These are phyloP conservation scores for Suhomyces bolitotheri DNA, from an alignment of 1,139 yeast species.

Conservation along the genomic window DNA sequence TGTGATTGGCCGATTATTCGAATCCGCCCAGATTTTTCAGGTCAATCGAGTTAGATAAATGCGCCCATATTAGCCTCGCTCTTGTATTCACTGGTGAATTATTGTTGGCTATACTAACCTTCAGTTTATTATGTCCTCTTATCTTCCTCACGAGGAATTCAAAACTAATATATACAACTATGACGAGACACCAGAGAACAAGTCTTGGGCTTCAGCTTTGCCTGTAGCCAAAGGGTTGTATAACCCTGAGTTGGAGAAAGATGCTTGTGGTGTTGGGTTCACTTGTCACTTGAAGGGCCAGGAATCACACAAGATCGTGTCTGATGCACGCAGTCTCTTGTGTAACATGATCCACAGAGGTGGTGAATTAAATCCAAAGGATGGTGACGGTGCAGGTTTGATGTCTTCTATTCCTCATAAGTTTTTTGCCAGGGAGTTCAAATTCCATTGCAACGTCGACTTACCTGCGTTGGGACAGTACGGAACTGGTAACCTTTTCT, in stretches of 20 bases:
- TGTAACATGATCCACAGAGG: slow-evolving; percentile 99
- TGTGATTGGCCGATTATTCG: slow-evolving; percentile 10
- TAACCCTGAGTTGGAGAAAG: slow-evolving; percentile 92
- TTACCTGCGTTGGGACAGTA: slow-evolving; percentile 82
- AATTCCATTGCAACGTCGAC: slow-evolving; percentile 56
- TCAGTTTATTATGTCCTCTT: slow-evolving; percentile 25
- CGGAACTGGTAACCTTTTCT: slow-evolving; percentile 92
- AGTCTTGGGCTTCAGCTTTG: slow-evolving; percentile 87
- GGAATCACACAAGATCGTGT: slow-evolving; percentile 86
- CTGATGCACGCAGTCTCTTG: slow-evolving; percentile 82
- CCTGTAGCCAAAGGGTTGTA: slow-evolving; percentile 89
- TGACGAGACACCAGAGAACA: slow-evolving; percentile 76
- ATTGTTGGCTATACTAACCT: slow-evolving; percentile 4
- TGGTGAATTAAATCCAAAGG: slow-evolving; percentile 94
- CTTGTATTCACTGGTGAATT: background rate
- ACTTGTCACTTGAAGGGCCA: slow-evolving; percentile 91
- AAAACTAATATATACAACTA: slow-evolving; percentile 54
- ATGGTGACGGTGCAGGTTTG: slow-evolving; percentile 99
- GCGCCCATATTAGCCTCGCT: background rate
- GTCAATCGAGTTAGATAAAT: no score
- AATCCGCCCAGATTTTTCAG: slow-evolving; percentile 3
- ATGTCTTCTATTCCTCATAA: slow-evolving; percentile 90
- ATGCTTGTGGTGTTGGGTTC: slow-evolving; percentile 98
- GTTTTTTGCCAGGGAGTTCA: slow-evolving; percentile 82
- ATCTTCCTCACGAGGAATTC: slow-evolving; percentile 44